phyloP scores from a whole-genome alignment of 192 early-diverging fungal species.

The Martensiomyces pterosporus region DNA sequence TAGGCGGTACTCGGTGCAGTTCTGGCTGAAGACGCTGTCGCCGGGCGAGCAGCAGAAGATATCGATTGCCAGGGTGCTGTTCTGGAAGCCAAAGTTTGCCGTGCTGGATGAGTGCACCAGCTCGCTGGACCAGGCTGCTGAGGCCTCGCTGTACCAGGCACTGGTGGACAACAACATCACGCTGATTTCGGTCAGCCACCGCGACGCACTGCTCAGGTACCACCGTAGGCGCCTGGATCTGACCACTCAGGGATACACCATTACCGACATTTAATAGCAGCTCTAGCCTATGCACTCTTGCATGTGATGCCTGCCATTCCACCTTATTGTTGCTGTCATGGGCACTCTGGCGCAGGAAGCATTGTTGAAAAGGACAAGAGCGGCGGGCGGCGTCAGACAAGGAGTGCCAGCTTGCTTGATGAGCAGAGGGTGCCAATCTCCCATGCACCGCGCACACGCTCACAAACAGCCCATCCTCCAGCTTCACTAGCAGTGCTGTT shows the following conservation, averaged over 20 bases:
- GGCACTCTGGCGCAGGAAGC: too few relatives aligned
- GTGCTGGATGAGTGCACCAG: conserved; percentile 70
- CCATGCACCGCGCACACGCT: too few relatives aligned
- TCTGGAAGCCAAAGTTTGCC: conserved; percentile 69
- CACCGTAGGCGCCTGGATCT: conserved; percentile 49
- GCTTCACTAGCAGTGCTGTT: too few relatives aligned
- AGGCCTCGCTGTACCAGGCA: conserved; percentile 54
- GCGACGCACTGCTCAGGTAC: conserved; percentile 51
- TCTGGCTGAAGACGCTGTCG: conserved; percentile 66
- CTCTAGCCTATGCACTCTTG: too few relatives aligned
- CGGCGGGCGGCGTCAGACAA: too few relatives aligned
- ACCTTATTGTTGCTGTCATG: too few relatives aligned
- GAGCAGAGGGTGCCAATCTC: too few relatives aligned
- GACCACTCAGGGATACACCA: conserved; percentile 31
- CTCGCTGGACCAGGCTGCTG: conserved; percentile 56
- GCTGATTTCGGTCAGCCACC: conserved; percentile 87
- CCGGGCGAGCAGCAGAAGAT: conserved; percentile 76
- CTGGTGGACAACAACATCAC: conserved; percentile 69
- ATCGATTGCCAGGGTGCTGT: conserved; percentile 66
- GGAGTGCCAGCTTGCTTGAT: too few relatives aligned
- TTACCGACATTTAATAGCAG: conserved; percentile 4
- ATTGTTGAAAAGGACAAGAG: too few relatives aligned
- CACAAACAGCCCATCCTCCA: too few relatives aligned
- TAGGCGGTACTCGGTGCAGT: conserved; percentile 21
- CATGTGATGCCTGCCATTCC: too few relatives aligned